These are phyloP conservation scores for Pterocarpus santalinus DNA, from an alignment of 306 rosid species.

Conservation along the genomic window DNA sequence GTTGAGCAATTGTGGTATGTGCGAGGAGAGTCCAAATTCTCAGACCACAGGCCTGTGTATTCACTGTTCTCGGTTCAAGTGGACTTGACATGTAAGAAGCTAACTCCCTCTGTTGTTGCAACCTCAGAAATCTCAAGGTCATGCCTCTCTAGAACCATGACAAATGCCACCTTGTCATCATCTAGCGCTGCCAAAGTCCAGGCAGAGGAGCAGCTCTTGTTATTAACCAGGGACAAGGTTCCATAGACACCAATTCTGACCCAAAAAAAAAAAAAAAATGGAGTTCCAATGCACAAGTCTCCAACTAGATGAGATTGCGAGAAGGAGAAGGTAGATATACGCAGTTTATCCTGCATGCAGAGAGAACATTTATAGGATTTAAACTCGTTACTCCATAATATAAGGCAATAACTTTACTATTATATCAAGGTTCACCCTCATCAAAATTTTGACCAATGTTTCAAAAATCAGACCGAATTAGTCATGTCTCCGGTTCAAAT, in stretches of 20 bases:
- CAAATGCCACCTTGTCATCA: conserved; percentile 50
- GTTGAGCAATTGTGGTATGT: conserved; percentile 75
- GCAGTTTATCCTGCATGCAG: too few species aligned
- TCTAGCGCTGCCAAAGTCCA: conserved; percentile 63
- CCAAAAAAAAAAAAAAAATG: too few species aligned
- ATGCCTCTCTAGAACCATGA: conserved; percentile 36
- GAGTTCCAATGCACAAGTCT: too few species aligned
- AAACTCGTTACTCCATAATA: too few species aligned
- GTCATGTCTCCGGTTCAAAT: too few species aligned
- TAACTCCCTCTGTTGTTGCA: background rate
- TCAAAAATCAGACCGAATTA: too few species aligned
- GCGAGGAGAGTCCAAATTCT: conserved; percentile 88
- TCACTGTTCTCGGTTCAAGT: conserved; percentile 67
- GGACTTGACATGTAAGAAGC: conserved; percentile 40
- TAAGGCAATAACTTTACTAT: too few species aligned
- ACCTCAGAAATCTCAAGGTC: conserved; percentile 14
- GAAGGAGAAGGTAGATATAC: too few species aligned
- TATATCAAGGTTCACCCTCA: too few species aligned
- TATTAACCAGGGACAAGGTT: conserved; percentile 46
- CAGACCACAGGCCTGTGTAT: conserved; percentile 94
- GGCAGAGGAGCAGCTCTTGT: conserved; percentile 82
- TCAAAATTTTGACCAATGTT: too few species aligned
- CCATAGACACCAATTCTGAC: background rate
- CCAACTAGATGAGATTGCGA: too few species aligned
- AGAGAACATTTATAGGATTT: too few species aligned